These are phyloP conservation scores for Wakefieldia striispora DNA, from an alignment of 768 basidiomycete species.

Conservation along the genomic window DNA sequence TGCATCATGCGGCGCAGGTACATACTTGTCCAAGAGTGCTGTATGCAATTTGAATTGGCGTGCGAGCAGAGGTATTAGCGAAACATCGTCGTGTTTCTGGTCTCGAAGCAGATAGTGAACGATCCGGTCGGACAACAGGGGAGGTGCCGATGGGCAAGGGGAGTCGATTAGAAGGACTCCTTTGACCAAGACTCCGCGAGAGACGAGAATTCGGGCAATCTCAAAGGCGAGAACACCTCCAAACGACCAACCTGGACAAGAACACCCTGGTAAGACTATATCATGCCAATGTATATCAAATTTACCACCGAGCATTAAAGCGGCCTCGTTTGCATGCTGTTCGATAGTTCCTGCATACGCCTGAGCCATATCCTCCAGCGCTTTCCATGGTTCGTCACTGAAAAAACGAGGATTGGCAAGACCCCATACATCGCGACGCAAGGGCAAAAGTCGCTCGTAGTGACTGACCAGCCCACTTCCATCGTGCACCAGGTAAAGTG, in stretches of 20 bases:
- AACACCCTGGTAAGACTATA: background rate
- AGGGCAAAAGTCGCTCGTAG: constrained; percentile 43
- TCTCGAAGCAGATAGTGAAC: constrained; percentile 46
- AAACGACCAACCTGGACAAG: constrained; percentile 67
- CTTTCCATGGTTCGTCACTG: constrained; percentile 44
- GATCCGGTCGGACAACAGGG: constrained; percentile 50
- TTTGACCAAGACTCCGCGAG: constrained; percentile 40
- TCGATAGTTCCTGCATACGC: constrained; percentile 46
- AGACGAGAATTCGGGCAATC: constrained; percentile 46
- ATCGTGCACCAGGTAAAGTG: constrained; percentile 69
- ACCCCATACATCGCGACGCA: constrained; percentile 58
- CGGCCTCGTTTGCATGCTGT: constrained; percentile 32
- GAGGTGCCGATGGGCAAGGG: constrained; percentile 53
- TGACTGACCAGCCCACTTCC: constrained; percentile 63
- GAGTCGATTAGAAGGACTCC: constrained; percentile 70
- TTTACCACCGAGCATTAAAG: constrained; percentile 58
- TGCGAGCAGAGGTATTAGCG: constrained; percentile 37
- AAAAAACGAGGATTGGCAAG: constrained; percentile 56
- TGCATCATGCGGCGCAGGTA: constrained; percentile 30
- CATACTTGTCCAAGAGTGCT: constrained; percentile 45
- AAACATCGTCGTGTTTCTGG: constrained; percentile 29
- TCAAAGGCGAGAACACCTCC: constrained; percentile 75
- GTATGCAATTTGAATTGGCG: constrained; percentile 51
- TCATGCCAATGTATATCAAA: background rate
- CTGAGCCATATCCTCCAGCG: constrained; percentile 50